These are phyloP conservation scores for Oryza glumipatula DNA, from an alignment of 176 grass and related monocot genomes.

Conservation along the genomic window DNA sequence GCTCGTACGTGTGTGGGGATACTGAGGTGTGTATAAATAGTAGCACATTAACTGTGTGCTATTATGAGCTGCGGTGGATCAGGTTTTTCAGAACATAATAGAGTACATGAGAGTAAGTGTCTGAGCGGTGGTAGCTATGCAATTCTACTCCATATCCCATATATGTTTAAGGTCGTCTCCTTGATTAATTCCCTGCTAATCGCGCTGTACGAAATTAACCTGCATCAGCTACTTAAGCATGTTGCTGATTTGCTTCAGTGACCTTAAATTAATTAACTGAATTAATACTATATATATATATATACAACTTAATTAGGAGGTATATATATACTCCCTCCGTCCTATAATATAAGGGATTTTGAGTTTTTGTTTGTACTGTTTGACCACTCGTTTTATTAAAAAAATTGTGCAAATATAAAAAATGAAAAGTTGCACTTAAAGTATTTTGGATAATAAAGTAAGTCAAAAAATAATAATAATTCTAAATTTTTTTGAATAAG, in stretches of 20 bases:
- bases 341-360: too few relatives aligned
- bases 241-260: neutral
- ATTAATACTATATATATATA: neutral
- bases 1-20: neutral
- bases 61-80: conserved; percentile 18
- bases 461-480: too few relatives aligned
- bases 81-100: neutral
- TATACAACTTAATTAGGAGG: neutral
- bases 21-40: neutral
- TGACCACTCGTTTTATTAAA: too few relatives aligned
- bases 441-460: too few relatives aligned
- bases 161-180: neutral
- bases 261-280: conserved; percentile 4
- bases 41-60: neutral
- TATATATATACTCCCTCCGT: neutral
- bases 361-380: too few relatives aligned
- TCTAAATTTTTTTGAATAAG: too few relatives aligned
- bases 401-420: too few relatives aligned
- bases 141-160: neutral
- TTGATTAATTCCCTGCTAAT: neutral
- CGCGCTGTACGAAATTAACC: neutral
- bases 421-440: too few relatives aligned
- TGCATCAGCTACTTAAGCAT: neutral
- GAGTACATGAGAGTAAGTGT: neutral
- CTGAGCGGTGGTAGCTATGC: neutral